Conservation (phyloP, 176 grass and related monocot species). For the Microstegium vimineum region DNA sequence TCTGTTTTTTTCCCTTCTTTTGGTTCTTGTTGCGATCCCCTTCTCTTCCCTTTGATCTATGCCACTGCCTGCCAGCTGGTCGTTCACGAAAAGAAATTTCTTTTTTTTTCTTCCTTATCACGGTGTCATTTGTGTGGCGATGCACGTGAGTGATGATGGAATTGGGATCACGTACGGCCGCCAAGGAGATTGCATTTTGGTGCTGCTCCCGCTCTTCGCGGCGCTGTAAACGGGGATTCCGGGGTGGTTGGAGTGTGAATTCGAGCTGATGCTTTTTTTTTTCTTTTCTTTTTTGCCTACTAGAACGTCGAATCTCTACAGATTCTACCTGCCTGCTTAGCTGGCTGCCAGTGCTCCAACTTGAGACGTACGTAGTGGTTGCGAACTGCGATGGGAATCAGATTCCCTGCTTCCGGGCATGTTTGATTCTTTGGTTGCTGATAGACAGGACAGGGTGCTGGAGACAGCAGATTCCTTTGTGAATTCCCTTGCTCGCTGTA, state of each 20-base stretch:
- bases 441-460: not conserved
- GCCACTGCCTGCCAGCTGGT: not conserved
- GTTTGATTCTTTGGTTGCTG: not conserved
- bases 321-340: not conserved
- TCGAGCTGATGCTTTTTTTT: not conserved
- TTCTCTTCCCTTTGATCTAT: conserved; percentile 21
- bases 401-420: not conserved
- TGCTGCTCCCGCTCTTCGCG: not conserved
- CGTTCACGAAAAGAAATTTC: not conserved
- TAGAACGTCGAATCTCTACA: not conserved
- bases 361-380: not conserved
- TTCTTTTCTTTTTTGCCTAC: not conserved
- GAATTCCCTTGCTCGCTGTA: not conserved
- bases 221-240: not conserved
- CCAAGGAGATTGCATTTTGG: not conserved
- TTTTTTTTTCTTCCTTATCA: not conserved
- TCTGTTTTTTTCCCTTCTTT: not conserved
- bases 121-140: not conserved
- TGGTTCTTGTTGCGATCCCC: not conserved
- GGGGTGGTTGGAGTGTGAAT: not conserved
- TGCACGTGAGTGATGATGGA: not conserved
- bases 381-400: not conserved
- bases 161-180: not conserved
- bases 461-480: not conserved
- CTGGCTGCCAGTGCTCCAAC: not conserved